These are phyloP conservation scores for Clonostachys byssicola DNA, from an alignment of 2,329 filamentous ascomycete species.

Conservation along the genomic window DNA sequence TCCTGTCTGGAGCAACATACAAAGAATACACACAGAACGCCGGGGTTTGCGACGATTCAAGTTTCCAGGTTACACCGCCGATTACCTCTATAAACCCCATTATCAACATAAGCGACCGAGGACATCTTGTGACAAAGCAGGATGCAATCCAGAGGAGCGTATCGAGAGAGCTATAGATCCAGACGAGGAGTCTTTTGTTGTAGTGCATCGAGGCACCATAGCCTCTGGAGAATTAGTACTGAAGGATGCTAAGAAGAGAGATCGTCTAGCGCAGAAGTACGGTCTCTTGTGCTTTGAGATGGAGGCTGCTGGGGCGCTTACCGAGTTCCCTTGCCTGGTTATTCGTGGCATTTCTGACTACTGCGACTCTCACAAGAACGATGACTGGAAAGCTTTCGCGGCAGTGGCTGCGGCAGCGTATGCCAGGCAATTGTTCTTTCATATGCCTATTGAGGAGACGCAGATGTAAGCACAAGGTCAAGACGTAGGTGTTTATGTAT, in stretches of 20 bases:
- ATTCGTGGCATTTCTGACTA: constrained; percentile 29
- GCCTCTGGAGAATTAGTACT: constrained; percentile 9
- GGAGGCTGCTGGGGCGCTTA: background rate
- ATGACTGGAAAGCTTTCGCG: constrained; percentile 25
- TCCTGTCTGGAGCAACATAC: constrained; percentile 3
- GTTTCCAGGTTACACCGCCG: constrained; percentile 3
- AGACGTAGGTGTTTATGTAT: too few species aligned
- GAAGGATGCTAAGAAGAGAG: constrained; percentile 7
- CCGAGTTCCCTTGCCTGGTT: constrained; percentile 20
- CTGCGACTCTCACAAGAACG: constrained; percentile 26
- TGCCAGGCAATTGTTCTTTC: constrained; percentile 1
- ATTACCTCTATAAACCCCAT: constrained; percentile 5
- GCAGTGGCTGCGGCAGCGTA: constrained; percentile 20
- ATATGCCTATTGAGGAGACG: background rate
- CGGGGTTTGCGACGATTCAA: constrained; percentile 2
- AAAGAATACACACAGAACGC: constrained; percentile 2
- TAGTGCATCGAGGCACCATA: constrained; percentile 10
- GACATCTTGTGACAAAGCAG: constrained; percentile 4
- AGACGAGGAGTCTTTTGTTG: constrained; percentile 2
- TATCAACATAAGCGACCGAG: constrained; percentile 3
- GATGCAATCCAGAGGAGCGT: constrained; percentile 3
- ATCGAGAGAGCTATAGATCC: constrained; percentile 5
- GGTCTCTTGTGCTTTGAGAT: constrained; percentile 21
- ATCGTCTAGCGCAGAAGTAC: constrained; percentile 3
- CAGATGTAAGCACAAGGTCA: background rate